These are phyloP conservation scores for Zygoascus bituminiphila DNA, from an alignment of 805 yeast species.

Conservation along the genomic window DNA sequence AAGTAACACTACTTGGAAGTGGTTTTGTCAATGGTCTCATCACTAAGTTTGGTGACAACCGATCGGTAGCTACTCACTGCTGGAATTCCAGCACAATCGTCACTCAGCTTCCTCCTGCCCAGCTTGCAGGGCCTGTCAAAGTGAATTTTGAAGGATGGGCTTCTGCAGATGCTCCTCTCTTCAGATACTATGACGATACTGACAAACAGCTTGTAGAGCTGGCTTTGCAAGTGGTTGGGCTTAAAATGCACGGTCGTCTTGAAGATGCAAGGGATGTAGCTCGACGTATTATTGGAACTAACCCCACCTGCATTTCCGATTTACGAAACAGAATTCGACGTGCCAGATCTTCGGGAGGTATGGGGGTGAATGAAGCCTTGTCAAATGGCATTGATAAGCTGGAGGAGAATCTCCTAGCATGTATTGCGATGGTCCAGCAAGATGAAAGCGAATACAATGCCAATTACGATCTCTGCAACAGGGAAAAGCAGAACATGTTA, in stretches of 20 bases:
- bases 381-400: constrained; percentile 10
- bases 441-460: constrained; percentile 34
- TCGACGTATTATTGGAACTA: constrained; percentile 71
- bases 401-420: constrained; percentile 21
- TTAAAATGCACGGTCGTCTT: constrained; percentile 90
- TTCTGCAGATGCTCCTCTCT: constrained; percentile 42
- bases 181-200: constrained; percentile 91
- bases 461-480: constrained; percentile 72
- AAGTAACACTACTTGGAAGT: constrained; percentile 81
- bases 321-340: not conserved
- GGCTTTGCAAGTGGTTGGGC: constrained; percentile 92
- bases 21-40: constrained; percentile 76
- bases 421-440: constrained; percentile 17
- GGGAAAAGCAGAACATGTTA: constrained; percentile 78
- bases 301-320: constrained; percentile 17
- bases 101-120: constrained; percentile 87
- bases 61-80: constrained; percentile 66
- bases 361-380: constrained; percentile 18
- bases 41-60: constrained; percentile 70
- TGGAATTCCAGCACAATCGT: constrained; percentile 95
- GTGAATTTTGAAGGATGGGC: constrained; percentile 67
- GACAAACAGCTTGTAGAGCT: constrained; percentile 90
- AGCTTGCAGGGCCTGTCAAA: constrained; percentile 81
- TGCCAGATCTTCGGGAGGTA: constrained; percentile 23
- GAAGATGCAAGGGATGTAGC: constrained; percentile 96